phyloP scores from a whole-genome alignment of 805 yeast species.

The Zygoascus ofunaensis region DNA sequence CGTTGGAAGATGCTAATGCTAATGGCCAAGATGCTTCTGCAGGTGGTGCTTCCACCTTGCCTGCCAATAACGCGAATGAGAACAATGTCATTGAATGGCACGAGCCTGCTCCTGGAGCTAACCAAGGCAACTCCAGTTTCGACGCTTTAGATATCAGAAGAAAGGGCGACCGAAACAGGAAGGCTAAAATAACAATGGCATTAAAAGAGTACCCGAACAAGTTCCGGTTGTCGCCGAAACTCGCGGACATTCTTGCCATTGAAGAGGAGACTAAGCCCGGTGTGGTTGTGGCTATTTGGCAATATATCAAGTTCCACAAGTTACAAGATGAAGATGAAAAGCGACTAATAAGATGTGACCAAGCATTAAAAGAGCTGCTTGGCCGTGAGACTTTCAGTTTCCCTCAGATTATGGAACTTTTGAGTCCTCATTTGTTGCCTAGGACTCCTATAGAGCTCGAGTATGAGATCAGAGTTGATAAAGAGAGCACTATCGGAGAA shows the following conservation, averaged over 20 bases:
- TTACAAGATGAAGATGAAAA: slow-evolving; percentile 50
- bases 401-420: slow-evolving; percentile 60
- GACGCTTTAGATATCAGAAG: slow-evolving; percentile 88
- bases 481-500: slow-evolving; percentile 68
- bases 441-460: slow-evolving; percentile 70
- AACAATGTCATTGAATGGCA: slow-evolving; percentile 79
- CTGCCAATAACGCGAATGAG: slow-evolving; percentile 23
- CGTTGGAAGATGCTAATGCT: slow-evolving; percentile 20
- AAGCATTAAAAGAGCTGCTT: slow-evolving; percentile 36
- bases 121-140: slow-evolving; percentile 42
- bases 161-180: slow-evolving; percentile 56
- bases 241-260: slow-evolving; percentile 65
- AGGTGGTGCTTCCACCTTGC: too few relatives aligned
- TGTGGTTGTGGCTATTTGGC: slow-evolving; percentile 70
- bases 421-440: slow-evolving; percentile 62
- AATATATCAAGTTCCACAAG: slow-evolving; percentile 59
- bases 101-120: slow-evolving; percentile 39
- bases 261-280: slow-evolving; percentile 80
- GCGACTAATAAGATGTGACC: slow-evolving; percentile 45
- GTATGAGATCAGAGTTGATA: slow-evolving; percentile 68
- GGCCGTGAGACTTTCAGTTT: slow-evolving; percentile 48
- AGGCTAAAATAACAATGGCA: slow-evolving; percentile 68
- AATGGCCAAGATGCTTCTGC: not conserved
- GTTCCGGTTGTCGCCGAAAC: slow-evolving; percentile 52
- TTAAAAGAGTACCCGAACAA: slow-evolving; percentile 67